A percentile compares a stretch with the other conserved stretches of the same genome.
Evolutionary conservation across 1,139 yeast species (phyloP).

Genomic region (Candida dubliniensis): DNA sequence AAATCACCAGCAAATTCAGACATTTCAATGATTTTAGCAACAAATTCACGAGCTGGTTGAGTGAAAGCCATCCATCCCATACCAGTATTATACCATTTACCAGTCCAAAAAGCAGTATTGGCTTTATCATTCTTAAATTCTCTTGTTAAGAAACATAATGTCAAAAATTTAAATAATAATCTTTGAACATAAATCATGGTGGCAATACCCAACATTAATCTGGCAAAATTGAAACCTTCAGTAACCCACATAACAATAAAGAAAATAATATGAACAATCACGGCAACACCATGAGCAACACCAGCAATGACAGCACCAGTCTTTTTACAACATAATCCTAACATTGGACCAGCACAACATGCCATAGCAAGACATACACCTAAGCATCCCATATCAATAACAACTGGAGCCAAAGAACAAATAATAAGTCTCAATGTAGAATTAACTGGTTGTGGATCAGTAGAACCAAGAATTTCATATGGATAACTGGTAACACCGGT

Average conservation of each 20-base stretch:
- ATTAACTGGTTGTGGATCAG: slow-evolving; percentile 58
- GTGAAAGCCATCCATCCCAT: slow-evolving; percentile 95
- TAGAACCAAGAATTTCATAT: slow-evolving; percentile 23
- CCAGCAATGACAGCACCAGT: slow-evolving; percentile 98
- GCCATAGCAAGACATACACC: slow-evolving; percentile 74
- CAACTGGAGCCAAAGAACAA: slow-evolving; percentile 91
- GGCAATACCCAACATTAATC: slow-evolving; percentile 83
- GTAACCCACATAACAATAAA: slow-evolving; percentile 96
- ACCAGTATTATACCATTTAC: slow-evolving; percentile 97
- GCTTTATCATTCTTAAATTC: slow-evolving; percentile 97
- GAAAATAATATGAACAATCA: slow-evolving; percentile 78
- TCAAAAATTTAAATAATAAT: slow-evolving; percentile 80
- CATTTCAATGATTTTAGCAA: slow-evolving; percentile 90
- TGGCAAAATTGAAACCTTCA: slow-evolving; percentile 87
- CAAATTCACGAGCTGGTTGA: slow-evolving; percentile 94
- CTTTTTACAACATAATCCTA: slow-evolving; percentile 95
- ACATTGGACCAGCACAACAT: slow-evolving; percentile 96
- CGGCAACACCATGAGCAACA: slow-evolving; percentile 93
- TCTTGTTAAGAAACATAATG: slow-evolving; percentile 80
- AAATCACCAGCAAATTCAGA: slow-evolving; percentile 98
- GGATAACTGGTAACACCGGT: slow-evolving; percentile 74
- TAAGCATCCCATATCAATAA: slow-evolving; percentile 81
- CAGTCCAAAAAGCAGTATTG: slow-evolving; percentile 99
- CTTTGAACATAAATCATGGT: slow-evolving; percentile 89
- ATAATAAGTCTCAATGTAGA: slow-evolving; percentile 81